Evolutionary conservation across 2,329 filamentous ascomycete species (phyloP).

Genomic region (Chaetomiaceae sp.): DNA sequence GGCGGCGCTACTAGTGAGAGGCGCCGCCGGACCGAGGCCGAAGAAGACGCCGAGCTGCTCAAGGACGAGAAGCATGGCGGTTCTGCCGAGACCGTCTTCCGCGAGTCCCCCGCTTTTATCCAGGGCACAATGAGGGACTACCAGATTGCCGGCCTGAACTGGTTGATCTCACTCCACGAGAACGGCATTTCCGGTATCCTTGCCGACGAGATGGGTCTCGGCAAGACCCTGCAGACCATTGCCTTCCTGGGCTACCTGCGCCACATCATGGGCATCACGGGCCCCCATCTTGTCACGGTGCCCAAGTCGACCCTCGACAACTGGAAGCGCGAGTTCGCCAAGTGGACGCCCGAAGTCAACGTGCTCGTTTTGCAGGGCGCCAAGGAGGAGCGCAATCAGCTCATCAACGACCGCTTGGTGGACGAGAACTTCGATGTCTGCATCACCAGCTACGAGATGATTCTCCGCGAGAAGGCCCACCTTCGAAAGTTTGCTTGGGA

Average conservation of each 20-base stretch:
- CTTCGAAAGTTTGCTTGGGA: slow-evolving; percentile 99
- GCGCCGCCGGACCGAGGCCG: slow-evolving; percentile 86
- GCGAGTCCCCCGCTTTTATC: slow-evolving; percentile 88
- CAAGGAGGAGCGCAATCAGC: slow-evolving; percentile 82
- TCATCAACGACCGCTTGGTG: slow-evolving; percentile 88
- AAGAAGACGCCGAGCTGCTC: slow-evolving; percentile 87
- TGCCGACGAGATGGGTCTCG: slow-evolving; percentile 97
- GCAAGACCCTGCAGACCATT: slow-evolving; percentile 96
- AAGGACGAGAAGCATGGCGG: slow-evolving; percentile 87
- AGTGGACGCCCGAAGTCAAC: slow-evolving; percentile 93
- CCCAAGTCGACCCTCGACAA: slow-evolving; percentile 98
- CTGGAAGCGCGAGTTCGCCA: slow-evolving; percentile 91
- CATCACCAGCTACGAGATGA: slow-evolving; percentile 99
- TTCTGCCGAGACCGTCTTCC: slow-evolving; percentile 82
- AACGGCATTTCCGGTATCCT: slow-evolving; percentile 98
- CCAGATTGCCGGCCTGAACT: slow-evolving; percentile 91
- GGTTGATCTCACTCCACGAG: slow-evolving; percentile 95
- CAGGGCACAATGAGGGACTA: slow-evolving; percentile 92
- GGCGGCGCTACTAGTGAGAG: slow-evolving; percentile 77
- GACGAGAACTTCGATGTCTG: slow-evolving; percentile 97
- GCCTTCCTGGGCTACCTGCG: slow-evolving; percentile 92
- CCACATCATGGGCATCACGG: slow-evolving; percentile 82
- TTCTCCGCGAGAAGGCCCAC: slow-evolving; percentile 88
- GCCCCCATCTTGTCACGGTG: slow-evolving; percentile 86
- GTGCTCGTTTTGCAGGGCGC: slow-evolving; percentile 90